Evolutionary conservation across 306 rosid species (phyloP).

Genomic region (Cercis canadensis): DNA sequence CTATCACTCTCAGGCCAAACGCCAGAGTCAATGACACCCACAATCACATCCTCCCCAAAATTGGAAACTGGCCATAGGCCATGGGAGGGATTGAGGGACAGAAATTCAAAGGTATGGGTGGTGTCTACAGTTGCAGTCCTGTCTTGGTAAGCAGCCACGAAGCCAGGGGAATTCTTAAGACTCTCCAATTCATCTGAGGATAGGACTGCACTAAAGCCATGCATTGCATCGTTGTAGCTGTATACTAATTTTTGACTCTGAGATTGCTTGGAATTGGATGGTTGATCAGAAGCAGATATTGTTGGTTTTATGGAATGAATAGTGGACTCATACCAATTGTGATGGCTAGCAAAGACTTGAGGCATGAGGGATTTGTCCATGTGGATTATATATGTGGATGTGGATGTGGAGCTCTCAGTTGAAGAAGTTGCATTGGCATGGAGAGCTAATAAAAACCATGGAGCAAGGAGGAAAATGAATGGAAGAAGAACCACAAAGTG

Average conservation of each 20-base stretch:
- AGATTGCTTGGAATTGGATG: background rate
- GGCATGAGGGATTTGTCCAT: conserved; percentile 42
- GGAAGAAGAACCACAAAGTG: no score
- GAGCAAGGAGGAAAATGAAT: conserved; percentile 4
- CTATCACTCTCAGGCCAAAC: conserved; percentile 54
- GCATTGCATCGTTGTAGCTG: conserved; percentile 38
- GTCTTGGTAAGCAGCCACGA: conserved; percentile 41
- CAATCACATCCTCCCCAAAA: conserved; percentile 40
- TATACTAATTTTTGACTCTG: conserved; percentile 22
- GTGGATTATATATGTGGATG: conserved; percentile 45
- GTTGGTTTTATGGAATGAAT: conserved; percentile 33
- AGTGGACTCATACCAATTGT: conserved; percentile 37
- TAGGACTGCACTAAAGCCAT: conserved; percentile 41
- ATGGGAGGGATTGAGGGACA: conserved; percentile 36
- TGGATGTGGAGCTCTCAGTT: conserved; percentile 36
- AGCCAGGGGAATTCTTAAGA: conserved; percentile 32
- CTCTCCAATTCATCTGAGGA: conserved; percentile 37
- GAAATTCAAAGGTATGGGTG: conserved; percentile 48
- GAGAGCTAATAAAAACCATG: conserved; percentile 15
- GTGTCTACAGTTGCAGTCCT: conserved; percentile 40
- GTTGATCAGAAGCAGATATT: background rate
- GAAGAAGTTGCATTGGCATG: conserved; percentile 1
- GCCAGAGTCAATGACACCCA: conserved; percentile 43
- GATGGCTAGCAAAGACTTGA: conserved; percentile 27
- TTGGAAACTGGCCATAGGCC: conserved; percentile 46